Evolutionary conservation across 345 rosid species (phyloP).

Genomic region (Ceriops zippeliana): DNA sequence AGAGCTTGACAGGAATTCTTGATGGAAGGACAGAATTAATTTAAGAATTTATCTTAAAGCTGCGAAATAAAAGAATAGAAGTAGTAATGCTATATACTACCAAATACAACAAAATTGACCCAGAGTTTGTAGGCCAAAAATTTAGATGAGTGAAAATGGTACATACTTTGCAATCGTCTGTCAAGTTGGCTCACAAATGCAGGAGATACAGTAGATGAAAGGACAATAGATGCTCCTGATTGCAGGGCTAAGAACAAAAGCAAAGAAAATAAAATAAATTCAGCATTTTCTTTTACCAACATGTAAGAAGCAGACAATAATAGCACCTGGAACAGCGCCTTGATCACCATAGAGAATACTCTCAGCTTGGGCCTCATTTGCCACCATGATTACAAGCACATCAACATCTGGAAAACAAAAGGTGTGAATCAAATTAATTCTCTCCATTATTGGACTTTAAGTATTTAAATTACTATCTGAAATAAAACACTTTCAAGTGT

Average conservation of each 20-base stretch:
- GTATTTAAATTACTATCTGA: too few species aligned
- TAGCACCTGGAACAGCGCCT: slow-evolving; percentile 79
- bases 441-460: neutral
- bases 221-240: slow-evolving; percentile 66
- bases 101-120: neutral
- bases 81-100: neutral
- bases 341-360: slow-evolving; percentile 67
- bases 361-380: slow-evolving; percentile 90
- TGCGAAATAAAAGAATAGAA: neutral
- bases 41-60: neutral
- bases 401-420: slow-evolving; percentile 58
- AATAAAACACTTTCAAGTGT: too few species aligned
- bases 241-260: slow-evolving; percentile 54
- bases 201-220: slow-evolving; percentile 93
- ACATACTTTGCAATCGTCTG: slow-evolving; percentile 68
- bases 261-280: slow-evolving; percentile 15
- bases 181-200: slow-evolving; percentile 70
- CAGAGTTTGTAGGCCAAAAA: slow-evolving; percentile 11
- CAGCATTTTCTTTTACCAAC: slow-evolving; percentile 17
- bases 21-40: neutral
- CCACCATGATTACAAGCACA: slow-evolving; percentile 86
- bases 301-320: slow-evolving; percentile 6
- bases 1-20: too few species aligned
- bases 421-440: neutral
- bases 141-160: neutral